Base-by-base conservation (phyloP, 306 rosid genomes). In the Erythrophleum fordii region DNA sequence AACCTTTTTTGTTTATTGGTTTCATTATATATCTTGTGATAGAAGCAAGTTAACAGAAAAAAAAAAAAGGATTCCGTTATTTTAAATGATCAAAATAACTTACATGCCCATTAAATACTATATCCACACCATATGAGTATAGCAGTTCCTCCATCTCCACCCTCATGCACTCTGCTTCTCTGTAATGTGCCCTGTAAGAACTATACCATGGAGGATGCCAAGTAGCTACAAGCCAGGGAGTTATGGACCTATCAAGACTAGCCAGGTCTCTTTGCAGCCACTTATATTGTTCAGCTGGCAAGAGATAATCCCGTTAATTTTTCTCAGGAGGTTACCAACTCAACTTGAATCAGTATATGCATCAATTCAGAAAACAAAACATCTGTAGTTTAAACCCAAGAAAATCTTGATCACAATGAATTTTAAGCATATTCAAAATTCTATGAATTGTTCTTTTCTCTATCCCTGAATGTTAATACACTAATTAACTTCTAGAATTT, bases 151-250 rank as follows among this genome's bases (percentile, higher is more conserved):
- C 98, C 89, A 94, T 67, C 64, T 76, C 90, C 79, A 90, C 76
- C 77, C 92, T 92, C 97, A 92, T 90, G 75, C 98, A 94, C 78
- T 94, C 98, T 10, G 86, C 97, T 81, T 94, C 97, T 86, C 85
- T 85, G 85, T 92, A 94, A 81, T 94, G 97, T 49, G 95, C 91
- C 80, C 60, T 35, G 72, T 89, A 92, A 52, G 95, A 68, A 73
- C 92, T 89, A 79, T 89, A 94, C 98, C 97, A 92, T 46, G 97
- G 95, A 73, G 97, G 94, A 80, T 94, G 98, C 98, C 98, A 91
- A 51, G 88, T 64, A 69, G 90, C 97, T 44, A 92, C 88, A 80
- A 92, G 88, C 97, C 98, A 94, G 71, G 98, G 98, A 86, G 98
- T 94, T 52, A 55, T 28, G 34, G 89, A 86, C 82, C 97, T 86